phyloP scores from a whole-genome alignment of 169 alveolate species.

The Plasmodium knowlesi region DNA sequence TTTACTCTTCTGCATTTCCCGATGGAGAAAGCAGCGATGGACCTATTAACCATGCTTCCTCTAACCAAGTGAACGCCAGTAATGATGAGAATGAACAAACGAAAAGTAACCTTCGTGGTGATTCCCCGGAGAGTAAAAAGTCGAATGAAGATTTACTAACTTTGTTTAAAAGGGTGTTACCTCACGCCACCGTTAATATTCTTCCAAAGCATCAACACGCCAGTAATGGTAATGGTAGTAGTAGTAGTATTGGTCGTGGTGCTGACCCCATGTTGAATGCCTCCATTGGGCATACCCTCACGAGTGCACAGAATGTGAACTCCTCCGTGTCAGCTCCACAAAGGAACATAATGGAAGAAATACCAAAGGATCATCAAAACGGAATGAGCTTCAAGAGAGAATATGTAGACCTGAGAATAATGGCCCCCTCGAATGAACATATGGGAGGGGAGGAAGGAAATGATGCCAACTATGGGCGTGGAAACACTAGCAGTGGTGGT shows the following conservation, averaged over 20 bases:
- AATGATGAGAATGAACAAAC: background rate
- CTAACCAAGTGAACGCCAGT: background rate
- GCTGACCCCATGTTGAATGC: background rate
- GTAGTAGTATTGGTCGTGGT: background rate
- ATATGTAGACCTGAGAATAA: background rate
- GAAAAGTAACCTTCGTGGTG: background rate
- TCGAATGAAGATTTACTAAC: conserved; percentile 24
- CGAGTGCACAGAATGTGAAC: background rate
- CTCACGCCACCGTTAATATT: conserved; percentile 50
- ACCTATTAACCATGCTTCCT: background rate
- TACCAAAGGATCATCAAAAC: background rate
- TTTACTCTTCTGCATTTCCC: background rate
- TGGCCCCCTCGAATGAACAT: background rate
- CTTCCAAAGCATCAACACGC: background rate
- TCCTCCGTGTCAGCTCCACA: background rate
- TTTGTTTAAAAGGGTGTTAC: conserved; percentile 32
- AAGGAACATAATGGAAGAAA: background rate
- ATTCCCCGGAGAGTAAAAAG: background rate
- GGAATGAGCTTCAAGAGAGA: background rate
- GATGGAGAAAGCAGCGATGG: background rate
- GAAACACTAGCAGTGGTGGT: background rate
- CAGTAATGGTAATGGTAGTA: background rate
- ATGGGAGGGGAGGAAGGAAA: background rate
- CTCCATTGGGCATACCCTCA: background rate
- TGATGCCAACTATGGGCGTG: background rate